Evolutionary conservation across 2,329 filamentous ascomycete species (phyloP).

Genomic region (Hirsutella minnesotensis): DNA sequence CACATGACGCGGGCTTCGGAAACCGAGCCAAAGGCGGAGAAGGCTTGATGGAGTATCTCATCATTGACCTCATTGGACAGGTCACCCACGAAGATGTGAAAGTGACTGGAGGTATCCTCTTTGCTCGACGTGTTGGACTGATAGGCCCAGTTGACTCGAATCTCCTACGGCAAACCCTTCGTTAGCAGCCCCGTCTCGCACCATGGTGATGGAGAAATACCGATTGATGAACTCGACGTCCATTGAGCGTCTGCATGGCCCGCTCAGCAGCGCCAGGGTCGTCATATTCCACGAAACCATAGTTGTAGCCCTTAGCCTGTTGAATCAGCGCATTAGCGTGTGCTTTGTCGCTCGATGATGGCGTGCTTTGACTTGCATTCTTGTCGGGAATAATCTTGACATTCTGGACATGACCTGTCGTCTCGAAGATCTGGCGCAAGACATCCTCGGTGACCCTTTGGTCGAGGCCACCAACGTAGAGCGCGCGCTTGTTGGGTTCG

Average conservation of each 20-base stretch:
- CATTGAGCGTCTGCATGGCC: conserved; percentile 94
- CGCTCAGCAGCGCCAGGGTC: conserved; percentile 93
- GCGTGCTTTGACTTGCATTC: conserved; percentile 59
- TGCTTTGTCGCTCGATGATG: neutral
- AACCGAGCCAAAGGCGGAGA: conserved; percentile 88
- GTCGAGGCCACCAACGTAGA: conserved; percentile 93
- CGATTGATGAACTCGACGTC: conserved; percentile 86
- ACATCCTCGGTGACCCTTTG: conserved; percentile 94
- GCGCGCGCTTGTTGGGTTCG: conserved; percentile 94
- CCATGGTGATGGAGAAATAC: conserved; percentile 32
- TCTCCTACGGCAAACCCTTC: conserved; percentile 53
- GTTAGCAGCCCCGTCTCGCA: neutral
- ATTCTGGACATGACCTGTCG: conserved; percentile 92
- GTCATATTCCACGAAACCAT: conserved; percentile 97
- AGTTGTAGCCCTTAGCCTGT: conserved; percentile 93
- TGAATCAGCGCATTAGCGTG: conserved; percentile 3
- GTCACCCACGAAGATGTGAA: conserved; percentile 98
- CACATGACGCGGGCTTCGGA: conserved; percentile 99
- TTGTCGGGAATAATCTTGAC: conserved; percentile 99
- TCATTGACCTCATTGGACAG: conserved; percentile 98
- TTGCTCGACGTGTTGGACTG: conserved; percentile 91
- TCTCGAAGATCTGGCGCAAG: conserved; percentile 95
- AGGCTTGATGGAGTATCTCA: conserved; percentile 84
- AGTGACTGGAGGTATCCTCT: conserved; percentile 96
- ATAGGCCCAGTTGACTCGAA: conserved; percentile 98